These are phyloP conservation scores for Tulasnella calospora DNA, from an alignment of 768 basidiomycete species.

Conservation along the genomic window DNA sequence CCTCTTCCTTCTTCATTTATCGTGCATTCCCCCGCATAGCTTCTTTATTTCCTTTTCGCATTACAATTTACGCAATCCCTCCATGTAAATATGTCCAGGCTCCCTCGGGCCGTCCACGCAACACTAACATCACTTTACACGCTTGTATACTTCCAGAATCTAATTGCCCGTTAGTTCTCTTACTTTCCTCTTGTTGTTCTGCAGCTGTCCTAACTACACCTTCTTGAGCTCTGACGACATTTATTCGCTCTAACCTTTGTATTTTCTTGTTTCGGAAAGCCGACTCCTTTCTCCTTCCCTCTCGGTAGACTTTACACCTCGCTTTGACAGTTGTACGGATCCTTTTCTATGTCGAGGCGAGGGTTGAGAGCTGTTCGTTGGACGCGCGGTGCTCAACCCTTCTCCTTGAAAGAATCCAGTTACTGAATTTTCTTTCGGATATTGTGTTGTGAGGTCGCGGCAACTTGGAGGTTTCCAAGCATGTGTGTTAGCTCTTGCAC, in stretches of 20 bases:
- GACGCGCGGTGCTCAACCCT: slow-evolving; percentile 52
- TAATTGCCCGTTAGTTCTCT: too few species aligned
- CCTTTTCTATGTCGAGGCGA: not conserved
- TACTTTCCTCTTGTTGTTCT: slow-evolving; percentile 28
- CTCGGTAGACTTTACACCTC: not conserved
- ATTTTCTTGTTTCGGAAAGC: not conserved
- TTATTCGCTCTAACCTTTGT: not conserved
- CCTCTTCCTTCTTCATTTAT: not conserved
- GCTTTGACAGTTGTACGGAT: not conserved
- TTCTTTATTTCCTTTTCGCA: not conserved
- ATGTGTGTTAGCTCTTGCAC: too few species aligned
- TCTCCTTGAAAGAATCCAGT: slow-evolving; percentile 64
- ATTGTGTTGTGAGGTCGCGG: too few species aligned
- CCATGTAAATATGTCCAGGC: too few species aligned
- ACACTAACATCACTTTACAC: too few species aligned
- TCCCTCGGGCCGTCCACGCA: too few species aligned
- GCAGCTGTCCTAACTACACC: too few species aligned
- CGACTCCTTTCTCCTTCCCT: not conserved
- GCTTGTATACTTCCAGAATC: too few species aligned
- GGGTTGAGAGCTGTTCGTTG: slow-evolving; percentile 46
- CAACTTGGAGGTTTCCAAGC: too few species aligned
- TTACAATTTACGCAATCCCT: not conserved
- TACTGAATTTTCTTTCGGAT: slow-evolving; percentile 44
- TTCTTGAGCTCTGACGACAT: not conserved
- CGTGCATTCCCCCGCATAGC: not conserved